Base-by-base conservation (phyloP, 164 flowering plant genomes). In the Macadamia integrifolia region DNA sequence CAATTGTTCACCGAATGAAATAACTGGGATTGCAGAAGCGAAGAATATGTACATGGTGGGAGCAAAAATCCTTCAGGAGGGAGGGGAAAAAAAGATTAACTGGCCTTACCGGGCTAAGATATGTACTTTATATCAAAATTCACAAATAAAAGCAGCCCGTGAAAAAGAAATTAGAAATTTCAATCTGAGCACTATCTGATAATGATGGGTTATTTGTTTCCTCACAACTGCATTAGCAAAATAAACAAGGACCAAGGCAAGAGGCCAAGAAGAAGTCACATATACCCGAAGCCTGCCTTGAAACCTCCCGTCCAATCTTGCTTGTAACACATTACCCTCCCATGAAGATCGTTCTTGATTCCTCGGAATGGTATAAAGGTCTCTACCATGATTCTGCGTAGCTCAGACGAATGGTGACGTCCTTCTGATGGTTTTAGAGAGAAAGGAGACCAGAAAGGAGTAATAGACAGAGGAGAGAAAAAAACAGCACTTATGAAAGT, bases 271-370 rank as follows among this genome's bases (percentile, higher is more conserved):
- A 58, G 40, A 46, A 14, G 52, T 40, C 28, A 65, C 29, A 61
- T 61, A 72, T 72, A 92, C 99, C 99, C 86, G 87, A 85, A 71
- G 30, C 98, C 97, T 53, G 99, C 97, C 67, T 63, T 80, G 66
- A 95, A 74, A n/a, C 98, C 99, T 71, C 99, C 82, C 61, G 82
- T 87, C 99, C 99, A 95, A 53, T 95, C 99, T 79, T 95, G 98
- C 85, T 89, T 92, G 82, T 95, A 95, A 65, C 99, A 95, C 84
- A 75, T 75, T 73, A 94, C 68, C 74, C 99, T 86, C 70, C 87
- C 96, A 62, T 64, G 66, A 31, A 94, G 75, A 48, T 95, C 99
- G 85, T 92, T 91, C 83, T 85, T 92, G 68, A 95, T 95, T 65
- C 98, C 99, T 0, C 82, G 85, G 23, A 95, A 83, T 11, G 99